Base-by-base conservation (phyloP, 169 alveolate genomes). In the Cardiosporidium cionae region DNA sequence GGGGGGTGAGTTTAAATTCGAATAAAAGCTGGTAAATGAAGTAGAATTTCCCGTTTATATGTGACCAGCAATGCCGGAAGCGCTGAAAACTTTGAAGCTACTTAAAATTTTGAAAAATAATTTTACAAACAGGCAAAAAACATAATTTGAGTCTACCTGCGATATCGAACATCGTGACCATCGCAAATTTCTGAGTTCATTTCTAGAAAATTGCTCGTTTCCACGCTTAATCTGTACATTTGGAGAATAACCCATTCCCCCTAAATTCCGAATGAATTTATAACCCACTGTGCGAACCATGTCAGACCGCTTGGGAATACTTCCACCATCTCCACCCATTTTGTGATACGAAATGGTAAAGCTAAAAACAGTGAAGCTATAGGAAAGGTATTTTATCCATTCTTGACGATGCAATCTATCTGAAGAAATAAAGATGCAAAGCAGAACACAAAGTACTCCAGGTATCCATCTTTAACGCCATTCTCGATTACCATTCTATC, bases 241-340 rank as follows among this genome's bases (percentile, higher is more conserved):
- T 7, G 95, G 95, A 36, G 83, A 70, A 68, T 90, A 90, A 7
- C 95, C 95, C 95, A 90, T 90, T n/a, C 95, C 95, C 25, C 95
- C 95, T 34, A 90, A 75, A 68, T 90, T 90, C 62, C 95, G 63
- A 53, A 74, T 73, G 69, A 87, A 90, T 66, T 71, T 77, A 68
- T 78, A 89, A 5, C 95, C 95, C 52, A 82, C 75, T 23, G 95
- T 89, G 52, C 88, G 74, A 28, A 90, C 95, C 74, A 90, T 34
- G 73, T 90, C 95, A 29, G 81, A 85, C 69, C 95, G 84, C 31
- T 85, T 79, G 9, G 95, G 93, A 37, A 90, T 86, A 36, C 92
- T 82, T 52, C 94, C 94, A 27, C 94, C 94, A 65, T 90, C 94
- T 62, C 94, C 94, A 33, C 94, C 94, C 94, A 89, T 89, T 23